Evolutionary conservation across 805 yeast genomes (phyloP).

Genomic region (Grigorovia humatica): DNA sequence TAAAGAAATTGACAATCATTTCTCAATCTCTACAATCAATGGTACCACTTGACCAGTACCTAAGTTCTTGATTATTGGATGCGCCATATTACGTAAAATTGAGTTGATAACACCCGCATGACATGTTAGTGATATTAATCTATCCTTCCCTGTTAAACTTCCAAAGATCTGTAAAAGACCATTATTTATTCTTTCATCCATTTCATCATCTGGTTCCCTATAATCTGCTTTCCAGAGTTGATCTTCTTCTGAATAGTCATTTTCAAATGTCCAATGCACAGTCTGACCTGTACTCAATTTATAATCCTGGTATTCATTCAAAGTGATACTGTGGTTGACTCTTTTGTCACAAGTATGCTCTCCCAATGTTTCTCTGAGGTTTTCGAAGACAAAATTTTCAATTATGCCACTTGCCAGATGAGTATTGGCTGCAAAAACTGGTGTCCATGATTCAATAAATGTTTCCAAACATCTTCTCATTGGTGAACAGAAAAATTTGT

Average conservation of each 20-base stretch:
- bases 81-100: conserved; percentile 40
- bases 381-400: conserved; percentile 26
- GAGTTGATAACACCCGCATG: conserved; percentile 54
- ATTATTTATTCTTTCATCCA: conserved; percentile 33
- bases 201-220: conserved; percentile 42
- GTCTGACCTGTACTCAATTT: conserved; percentile 26
- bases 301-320: conserved; percentile 13
- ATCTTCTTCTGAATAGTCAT: conserved; percentile 43
- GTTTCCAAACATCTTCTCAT: conserved; percentile 56
- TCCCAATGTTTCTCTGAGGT: conserved; percentile 52
- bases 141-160: conserved; percentile 16
- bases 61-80: conserved; percentile 42
- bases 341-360: conserved; percentile 52
- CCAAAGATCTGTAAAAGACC: conserved; percentile 36
- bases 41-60: conserved; percentile 62
- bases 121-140: conserved; percentile 40
- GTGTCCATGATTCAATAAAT: conserved; percentile 43
- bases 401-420: conserved; percentile 12
- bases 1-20: not conserved
- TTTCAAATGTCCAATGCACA: conserved; percentile 32
- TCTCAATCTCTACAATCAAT: conserved; percentile 35
- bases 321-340: conserved; percentile 15
- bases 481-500: conserved; percentile 48
- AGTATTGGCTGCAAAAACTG: conserved; percentile 34
- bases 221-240: conserved; percentile 33